A percentile compares a stretch with the other conserved stretches of the same genome.
phyloP scores from a whole-genome alignment of 2,329 filamentous ascomycete genomes.

The Diplodia intermedia region DNA sequence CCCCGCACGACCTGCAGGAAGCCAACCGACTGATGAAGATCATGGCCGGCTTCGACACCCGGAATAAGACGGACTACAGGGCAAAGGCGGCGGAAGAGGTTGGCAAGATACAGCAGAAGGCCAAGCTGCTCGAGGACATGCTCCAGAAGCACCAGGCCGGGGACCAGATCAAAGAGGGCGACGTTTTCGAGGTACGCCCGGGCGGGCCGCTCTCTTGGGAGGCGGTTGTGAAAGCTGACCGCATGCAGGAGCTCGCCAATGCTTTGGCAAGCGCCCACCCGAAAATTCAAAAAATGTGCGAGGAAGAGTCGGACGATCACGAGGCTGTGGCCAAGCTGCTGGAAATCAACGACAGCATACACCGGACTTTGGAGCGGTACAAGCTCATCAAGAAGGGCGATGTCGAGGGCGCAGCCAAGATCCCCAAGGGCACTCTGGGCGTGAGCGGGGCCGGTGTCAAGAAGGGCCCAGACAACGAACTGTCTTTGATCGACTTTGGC shows the following conservation, averaged over 20 bases:
- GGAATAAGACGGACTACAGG: constrained; percentile 95
- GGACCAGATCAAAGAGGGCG: constrained; percentile 75
- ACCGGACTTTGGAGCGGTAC: constrained; percentile 93
- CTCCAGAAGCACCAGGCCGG: constrained; percentile 82
- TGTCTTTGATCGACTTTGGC: constrained; percentile 94
- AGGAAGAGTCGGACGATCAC: constrained; percentile 95
- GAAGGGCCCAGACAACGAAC: constrained; percentile 74
- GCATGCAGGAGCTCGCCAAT: constrained; percentile 78
- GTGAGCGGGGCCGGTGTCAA: constrained; percentile 68
- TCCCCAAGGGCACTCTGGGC: constrained; percentile 80
- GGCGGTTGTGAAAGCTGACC: constrained; percentile 36
- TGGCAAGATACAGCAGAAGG: constrained; percentile 93
- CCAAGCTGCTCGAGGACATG: constrained; percentile 88
- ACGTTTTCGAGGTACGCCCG: constrained; percentile 67
- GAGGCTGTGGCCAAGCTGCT: constrained; percentile 94
- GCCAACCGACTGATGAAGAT: constrained; percentile 98
- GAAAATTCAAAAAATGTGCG: constrained; percentile 99
- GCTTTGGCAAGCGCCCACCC: constrained; percentile 92
- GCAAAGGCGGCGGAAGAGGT: constrained; percentile 98
- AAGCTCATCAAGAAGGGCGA: constrained; percentile 97
- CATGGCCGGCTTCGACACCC: constrained; percentile 96
- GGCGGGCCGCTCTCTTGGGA: constrained; percentile 37
- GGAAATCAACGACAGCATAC: constrained; percentile 98
- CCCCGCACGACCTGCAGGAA: constrained; percentile 92
- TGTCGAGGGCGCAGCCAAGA: constrained; percentile 78